These are phyloP conservation scores for Fusarium virguliforme DNA, from an alignment of 2,329 filamentous ascomycete species.

Conservation along the genomic window DNA sequence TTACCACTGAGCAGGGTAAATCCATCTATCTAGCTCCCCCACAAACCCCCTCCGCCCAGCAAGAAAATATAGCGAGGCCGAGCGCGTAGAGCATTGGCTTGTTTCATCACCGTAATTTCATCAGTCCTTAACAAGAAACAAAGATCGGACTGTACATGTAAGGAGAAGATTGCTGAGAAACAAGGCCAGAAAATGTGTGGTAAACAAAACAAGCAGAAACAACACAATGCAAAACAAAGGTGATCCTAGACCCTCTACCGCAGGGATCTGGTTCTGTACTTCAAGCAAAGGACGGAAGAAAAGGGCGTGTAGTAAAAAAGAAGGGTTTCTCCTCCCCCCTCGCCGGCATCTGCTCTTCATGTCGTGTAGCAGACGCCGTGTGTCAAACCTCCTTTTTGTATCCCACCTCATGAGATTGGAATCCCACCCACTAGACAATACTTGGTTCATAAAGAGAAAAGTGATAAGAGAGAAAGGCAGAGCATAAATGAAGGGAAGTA, in stretches of 20 bases:
- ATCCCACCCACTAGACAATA: constrained; percentile 51
- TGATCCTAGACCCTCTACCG: constrained; percentile 25
- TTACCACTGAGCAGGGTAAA: constrained; percentile 39
- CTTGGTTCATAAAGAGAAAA: constrained; percentile 43
- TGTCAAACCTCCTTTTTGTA: constrained; percentile 41
- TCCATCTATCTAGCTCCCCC: constrained; percentile 35
- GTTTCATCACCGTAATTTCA: constrained; percentile 52
- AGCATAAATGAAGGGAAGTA: constrained; percentile 42
- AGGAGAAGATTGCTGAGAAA: constrained; percentile 34
- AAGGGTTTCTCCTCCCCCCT: constrained; percentile 30
- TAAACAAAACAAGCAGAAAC: constrained; percentile 30
- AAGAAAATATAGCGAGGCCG: constrained; percentile 15
- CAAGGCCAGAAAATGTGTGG: constrained; percentile 36
- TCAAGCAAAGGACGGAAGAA: constrained; percentile 45
- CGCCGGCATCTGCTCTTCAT: constrained; percentile 49
- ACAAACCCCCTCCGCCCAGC: constrained; percentile 22
- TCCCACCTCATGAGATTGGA: constrained; percentile 37
- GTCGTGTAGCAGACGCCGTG: constrained; percentile 49
- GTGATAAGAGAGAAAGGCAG: constrained; percentile 29
- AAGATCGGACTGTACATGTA: constrained; percentile 46
- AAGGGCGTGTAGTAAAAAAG: constrained; percentile 32
- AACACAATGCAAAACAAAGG: constrained; percentile 28
- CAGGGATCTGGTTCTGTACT: constrained; percentile 37
- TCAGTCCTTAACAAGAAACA: constrained; percentile 48
- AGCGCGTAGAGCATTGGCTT: constrained; percentile 39